These are phyloP conservation scores for Dichotomopilus funicola DNA, from an alignment of 2,329 filamentous ascomycete species.

Conservation along the genomic window DNA sequence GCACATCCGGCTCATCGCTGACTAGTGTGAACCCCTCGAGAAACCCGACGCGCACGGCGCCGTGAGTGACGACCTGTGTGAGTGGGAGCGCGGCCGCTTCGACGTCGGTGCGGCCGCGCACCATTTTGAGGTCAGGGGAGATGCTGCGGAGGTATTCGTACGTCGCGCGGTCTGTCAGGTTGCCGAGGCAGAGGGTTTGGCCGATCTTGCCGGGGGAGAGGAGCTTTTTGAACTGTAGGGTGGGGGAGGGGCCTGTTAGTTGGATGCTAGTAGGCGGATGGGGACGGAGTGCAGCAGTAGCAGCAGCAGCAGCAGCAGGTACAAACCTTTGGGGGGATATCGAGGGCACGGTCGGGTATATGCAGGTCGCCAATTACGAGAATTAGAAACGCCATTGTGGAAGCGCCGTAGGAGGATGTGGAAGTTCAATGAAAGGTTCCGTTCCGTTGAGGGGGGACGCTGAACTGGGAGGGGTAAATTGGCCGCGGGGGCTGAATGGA, in stretches of 20 bases:
- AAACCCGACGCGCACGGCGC: slow-evolving; percentile 59
- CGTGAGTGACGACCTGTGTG: slow-evolving; percentile 60
- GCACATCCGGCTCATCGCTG: slow-evolving; percentile 58
- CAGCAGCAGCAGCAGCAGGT: neutral
- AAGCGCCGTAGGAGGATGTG: neutral
- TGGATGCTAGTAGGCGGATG: neutral
- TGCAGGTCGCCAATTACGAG: slow-evolving; percentile 89
- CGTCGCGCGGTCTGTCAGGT: slow-evolving; percentile 71
- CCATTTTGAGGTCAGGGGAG: slow-evolving; percentile 65
- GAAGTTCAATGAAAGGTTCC: too few species aligned
- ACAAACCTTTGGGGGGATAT: slow-evolving; percentile 79
- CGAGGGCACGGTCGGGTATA: slow-evolving; percentile 85
- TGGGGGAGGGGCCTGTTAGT: neutral
- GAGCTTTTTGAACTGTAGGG: slow-evolving; percentile 70
- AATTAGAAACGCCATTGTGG: slow-evolving; percentile 78
- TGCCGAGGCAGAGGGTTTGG: slow-evolving; percentile 73
- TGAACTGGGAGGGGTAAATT: neutral
- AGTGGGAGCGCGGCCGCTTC: slow-evolving; percentile 60
- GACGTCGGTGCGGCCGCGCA: slow-evolving; percentile 61
- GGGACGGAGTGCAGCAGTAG: neutral
- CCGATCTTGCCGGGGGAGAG: slow-evolving; percentile 77
- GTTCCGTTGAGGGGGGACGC: too few species aligned
- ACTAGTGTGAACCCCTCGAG: slow-evolving; percentile 63
- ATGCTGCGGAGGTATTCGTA: slow-evolving; percentile 75
- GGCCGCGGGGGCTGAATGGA: neutral